Base-by-base conservation (phyloP, 371 early-diverging fungal species). In the Chytridiales sp. region DNA sequence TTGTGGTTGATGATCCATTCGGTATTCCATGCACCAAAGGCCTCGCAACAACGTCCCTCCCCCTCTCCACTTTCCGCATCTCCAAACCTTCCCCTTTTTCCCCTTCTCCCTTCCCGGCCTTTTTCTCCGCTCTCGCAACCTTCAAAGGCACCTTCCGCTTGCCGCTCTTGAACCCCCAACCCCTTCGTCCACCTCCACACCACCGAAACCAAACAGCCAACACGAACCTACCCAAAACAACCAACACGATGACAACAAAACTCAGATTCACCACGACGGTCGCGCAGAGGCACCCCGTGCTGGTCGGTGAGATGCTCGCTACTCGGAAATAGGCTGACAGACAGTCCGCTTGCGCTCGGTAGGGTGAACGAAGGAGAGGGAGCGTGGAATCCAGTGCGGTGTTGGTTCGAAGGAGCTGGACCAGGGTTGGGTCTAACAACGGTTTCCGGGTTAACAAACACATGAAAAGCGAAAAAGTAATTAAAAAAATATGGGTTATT, bases 121-220 rank as follows among this genome's bases (percentile, higher is more conserved):
- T 42, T 21, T 41, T 42, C 11, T 44, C 19, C 24, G 27, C n/a
- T 0, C 54, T 8, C 21, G 17, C 22, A 4, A 19, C 46, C 22
- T 56, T 56, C 11, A 35, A 27, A 2, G 36, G 46, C 53, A 64
- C 62, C 3, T 73, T 74, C 36, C 77, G 62, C 48, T 67, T 48
- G 24, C 68, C 26, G 22, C 74, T 56, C 11, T 77, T 64, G 36
- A 78, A n/a, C n/a, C n/a, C n/a, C n/a, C n/a, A n/a, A n/a, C n/a
- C n/a, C n/a, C n/a, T n/a, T n/a, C n/a, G n/a, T n/a, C n/a, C n/a
- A n/a, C n/a, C n/a, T n/a, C n/a, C n/a, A n/a, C n/a, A 68, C 78
- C 78, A 80, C 29, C 52, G 43, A 60, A 77, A 80, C 2, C 39
- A 38, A 9, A 80, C 47, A 0, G 81, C 78, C 48, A 76, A 60